Base-by-base conservation (phyloP, 345 rosid species). In the Sapria himalayana region DNA sequence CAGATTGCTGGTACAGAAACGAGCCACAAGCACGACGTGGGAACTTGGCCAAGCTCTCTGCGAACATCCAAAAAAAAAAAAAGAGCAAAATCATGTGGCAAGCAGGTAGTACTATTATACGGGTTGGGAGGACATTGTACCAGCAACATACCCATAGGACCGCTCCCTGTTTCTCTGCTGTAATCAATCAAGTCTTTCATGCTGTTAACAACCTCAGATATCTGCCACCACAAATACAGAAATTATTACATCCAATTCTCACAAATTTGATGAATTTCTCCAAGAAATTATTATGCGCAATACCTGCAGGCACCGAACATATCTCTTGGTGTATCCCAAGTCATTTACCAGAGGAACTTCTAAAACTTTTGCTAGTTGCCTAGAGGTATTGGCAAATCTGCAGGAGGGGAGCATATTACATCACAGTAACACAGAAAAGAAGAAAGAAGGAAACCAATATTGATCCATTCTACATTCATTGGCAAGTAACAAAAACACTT, bases 181-280 rank as follows among this genome's bases (percentile, higher is more conserved):
- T 74, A 91, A 63, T 91, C 99, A 67, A 91, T 84, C 73, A 91
- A 73, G 62, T 91, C 99, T 44, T 91, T 91, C 99, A 91, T 91
- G 42, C 96, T 80, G 52, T 91, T 91, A 39, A 91, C 96, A 47
- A 91, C 99, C 71, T 91, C 99, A 18, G 99, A 73, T 61, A 77
- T 77, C 89, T 77, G 76, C 58, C 3, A 25, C 9, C 17, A 24
- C 32, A 12, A 37, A 17, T 6, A 16, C n/a, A 20, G 9, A 20
- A 3, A 31, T 2, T n/a, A n/a, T n/a, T 20, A 19, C 15, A 5
- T n/a, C 5, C 11, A 25, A 41, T 1, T 2, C 22, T 10, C 5
- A 3, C 19, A 17, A 22, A 15, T 22, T n/a, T 31, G 12, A 10
- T 22, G 9, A 6, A n/a, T n/a, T n/a, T n/a, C n/a, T n/a, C n/a